Base-by-base conservation (phyloP, 768 basidiomycete genomes). In the Boletus rubescentipes region DNA sequence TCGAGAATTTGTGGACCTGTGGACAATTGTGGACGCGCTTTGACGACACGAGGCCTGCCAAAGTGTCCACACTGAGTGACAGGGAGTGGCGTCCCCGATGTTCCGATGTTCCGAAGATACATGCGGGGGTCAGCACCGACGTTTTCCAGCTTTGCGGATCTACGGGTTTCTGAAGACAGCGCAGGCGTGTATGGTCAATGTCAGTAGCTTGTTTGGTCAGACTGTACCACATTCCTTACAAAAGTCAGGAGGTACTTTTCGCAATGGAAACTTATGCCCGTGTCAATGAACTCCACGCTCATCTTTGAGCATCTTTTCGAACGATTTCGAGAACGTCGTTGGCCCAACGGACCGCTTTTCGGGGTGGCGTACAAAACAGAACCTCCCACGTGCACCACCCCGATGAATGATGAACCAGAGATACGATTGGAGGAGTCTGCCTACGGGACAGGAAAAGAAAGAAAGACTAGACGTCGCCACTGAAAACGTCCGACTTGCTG, bases 401-500 rank as follows among this genome's bases (percentile, higher is more conserved):
- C n/a, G n/a, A 15, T 5, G n/a, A 26, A 32, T 11, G 11, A 52
- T 9, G 54, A 38, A 38, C 15, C 36, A 32, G 1, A 44, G 29
- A 11, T 34, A 9, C 15, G 0, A n/a, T 39, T 34, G 23, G 30
- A 26, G 21, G 23, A 23, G 12, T 26, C 15, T 39, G 37, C n/a
- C 21, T 21, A 42, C 15, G n/a, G 11, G 32, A 38, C 23, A 34
- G 9, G 51, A 18, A 4, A n/a, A n/a, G n/a, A 21, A 21, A 46
- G 21, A 31, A 29, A 46, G 16, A 6, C 46, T 37, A 47, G 31
- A 67, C 49, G 35, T 65, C 61, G 10, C 67, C 70, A 37, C 35
- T 52, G 32, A 73, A 53, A 35, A 73, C 70, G 49, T 71, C 39
- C 68, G 44, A 38, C 44, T 69, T 73, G 20, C 46, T 54, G 16